Evolutionary conservation across 345 rosid genomes (phyloP).

Genomic region (Xanthoceras sorbifolium): DNA sequence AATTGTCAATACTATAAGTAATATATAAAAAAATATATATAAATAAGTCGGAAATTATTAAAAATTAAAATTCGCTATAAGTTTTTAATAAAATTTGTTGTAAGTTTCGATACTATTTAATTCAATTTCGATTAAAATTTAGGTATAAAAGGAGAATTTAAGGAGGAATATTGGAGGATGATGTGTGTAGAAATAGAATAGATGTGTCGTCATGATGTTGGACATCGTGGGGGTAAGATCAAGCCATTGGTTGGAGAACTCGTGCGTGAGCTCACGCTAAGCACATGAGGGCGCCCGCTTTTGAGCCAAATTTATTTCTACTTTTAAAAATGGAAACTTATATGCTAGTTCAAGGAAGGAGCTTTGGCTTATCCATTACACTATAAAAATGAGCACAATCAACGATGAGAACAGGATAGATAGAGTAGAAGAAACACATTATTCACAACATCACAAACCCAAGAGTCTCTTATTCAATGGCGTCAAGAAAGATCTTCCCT

Average conservation of each 20-base stretch:
- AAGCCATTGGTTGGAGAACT: neutral
- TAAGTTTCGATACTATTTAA: no score
- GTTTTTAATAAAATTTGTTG: no score
- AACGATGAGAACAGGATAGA: conserved; percentile 5
- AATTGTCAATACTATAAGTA: no score
- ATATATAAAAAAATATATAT: no score
- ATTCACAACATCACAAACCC: neutral
- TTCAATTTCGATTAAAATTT: neutral
- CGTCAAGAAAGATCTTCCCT: conserved; percentile 47
- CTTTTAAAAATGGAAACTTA: neutral
- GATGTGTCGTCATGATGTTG: neutral
- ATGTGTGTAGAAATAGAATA: no score
- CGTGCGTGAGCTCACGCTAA: neutral
- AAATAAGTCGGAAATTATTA: no score
- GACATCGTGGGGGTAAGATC: neutral
- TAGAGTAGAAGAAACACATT: conserved; percentile 6
- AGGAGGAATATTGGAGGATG: neutral
- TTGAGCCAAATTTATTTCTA: neutral
- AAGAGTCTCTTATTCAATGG: conserved; percentile 40
- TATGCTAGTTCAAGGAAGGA: neutral
- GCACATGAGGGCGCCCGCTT: conserved; percentile 1
- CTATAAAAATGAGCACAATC: conserved; percentile 23
- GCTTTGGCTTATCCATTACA: conserved; percentile 42
- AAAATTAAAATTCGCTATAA: no score
- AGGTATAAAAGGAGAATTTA: no score